phyloP scores from a whole-genome alignment of 148 eudicot genomes.

The Oxyria digyna region DNA sequence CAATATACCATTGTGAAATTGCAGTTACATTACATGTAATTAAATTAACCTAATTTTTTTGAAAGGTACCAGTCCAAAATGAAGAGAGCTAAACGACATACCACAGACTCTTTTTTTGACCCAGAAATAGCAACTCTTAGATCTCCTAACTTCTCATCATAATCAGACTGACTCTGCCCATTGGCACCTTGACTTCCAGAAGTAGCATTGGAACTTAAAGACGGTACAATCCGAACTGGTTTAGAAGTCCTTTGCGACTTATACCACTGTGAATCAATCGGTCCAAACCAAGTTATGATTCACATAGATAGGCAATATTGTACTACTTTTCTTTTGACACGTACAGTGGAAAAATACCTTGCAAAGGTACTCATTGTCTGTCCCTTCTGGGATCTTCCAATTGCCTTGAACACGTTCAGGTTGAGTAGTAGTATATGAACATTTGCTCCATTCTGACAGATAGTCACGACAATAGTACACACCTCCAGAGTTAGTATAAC shows the following conservation, averaged over 20 bases:
- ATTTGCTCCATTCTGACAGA: slow-evolving; percentile 90
- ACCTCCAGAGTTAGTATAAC: slow-evolving; percentile 41
- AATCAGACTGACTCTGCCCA: slow-evolving; percentile 29
- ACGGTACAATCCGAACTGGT: slow-evolving; percentile 57
- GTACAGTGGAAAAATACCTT: slow-evolving; percentile 37
- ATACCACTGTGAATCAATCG: slow-evolving; percentile 51
- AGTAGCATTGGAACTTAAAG: slow-evolving; percentile 27
- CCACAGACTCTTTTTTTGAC: slow-evolving; percentile 46
- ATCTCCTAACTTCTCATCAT: slow-evolving; percentile 55
- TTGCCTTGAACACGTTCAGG: slow-evolving; percentile 75
- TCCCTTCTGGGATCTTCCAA: slow-evolving; percentile 77
- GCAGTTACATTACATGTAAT: too few species aligned
- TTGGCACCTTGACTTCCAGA: slow-evolving; percentile 38
- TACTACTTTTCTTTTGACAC: not conserved
- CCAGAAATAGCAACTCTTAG: slow-evolving; percentile 59
- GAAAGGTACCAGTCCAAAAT: not conserved
- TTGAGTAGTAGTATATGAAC: slow-evolving; percentile 59
- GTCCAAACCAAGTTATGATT: slow-evolving; percentile 8
- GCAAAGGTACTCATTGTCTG: slow-evolving; percentile 62
- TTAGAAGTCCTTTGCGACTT: slow-evolving; percentile 62
- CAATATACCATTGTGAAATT: not conserved
- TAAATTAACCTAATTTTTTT: not conserved
- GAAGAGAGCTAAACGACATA: slow-evolving; percentile 9
- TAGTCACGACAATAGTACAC: slow-evolving; percentile 70
- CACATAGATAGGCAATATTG: not conserved